These are phyloP conservation scores for Stipa capillata DNA, from an alignment of 176 grass and related monocot species.

Conservation along the genomic window DNA sequence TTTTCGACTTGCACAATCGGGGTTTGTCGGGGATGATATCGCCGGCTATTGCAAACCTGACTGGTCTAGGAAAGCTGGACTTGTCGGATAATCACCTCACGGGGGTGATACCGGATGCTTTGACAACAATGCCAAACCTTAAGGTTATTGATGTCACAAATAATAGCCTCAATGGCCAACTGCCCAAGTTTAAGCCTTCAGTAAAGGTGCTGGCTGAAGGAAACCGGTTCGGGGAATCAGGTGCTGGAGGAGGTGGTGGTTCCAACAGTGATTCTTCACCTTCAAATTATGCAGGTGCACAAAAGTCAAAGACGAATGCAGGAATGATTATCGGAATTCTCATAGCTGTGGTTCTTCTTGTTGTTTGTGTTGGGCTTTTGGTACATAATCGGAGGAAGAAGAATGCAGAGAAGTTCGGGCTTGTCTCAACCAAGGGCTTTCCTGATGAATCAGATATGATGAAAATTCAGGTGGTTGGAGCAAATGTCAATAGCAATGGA, in stretches of 20 bases:
- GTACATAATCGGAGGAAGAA: conserved; percentile 40
- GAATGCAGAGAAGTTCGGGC: conserved; percentile 47
- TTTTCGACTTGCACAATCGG: conserved; percentile 48
- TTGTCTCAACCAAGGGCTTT: conserved; percentile 34
- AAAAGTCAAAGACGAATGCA: conserved; percentile 6
- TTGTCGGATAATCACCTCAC: conserved; percentile 63
- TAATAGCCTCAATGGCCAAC: conserved; percentile 58
- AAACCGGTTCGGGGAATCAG: conserved; percentile 56
- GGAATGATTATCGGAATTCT: conserved; percentile 56
- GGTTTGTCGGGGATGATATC: conserved; percentile 68
- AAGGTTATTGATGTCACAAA: conserved; percentile 60
- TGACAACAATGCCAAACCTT: conserved; percentile 46
- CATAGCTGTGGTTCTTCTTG: conserved; percentile 45
- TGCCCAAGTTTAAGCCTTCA: conserved; percentile 50
- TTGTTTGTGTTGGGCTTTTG: conserved; percentile 34
- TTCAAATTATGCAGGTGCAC: conserved; percentile 7
- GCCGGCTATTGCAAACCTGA: conserved; percentile 57
- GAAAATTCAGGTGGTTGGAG: conserved; percentile 37
- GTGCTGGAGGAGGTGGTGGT: conserved; percentile 5
- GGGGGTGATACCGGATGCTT: conserved; percentile 46
- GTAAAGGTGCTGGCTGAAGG: conserved; percentile 43
- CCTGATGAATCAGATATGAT: conserved; percentile 30
- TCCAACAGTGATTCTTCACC: conserved; percentile 16
- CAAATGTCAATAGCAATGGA: conserved; percentile 23
- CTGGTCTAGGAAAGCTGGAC: conserved; percentile 39